A percentile compares a stretch with the other conserved stretches of the same genome.
These are phyloP conservation scores for Phytopythium cucurbitacearum DNA, from an alignment of 352 stramenopile species.

Conservation along the genomic window DNA sequence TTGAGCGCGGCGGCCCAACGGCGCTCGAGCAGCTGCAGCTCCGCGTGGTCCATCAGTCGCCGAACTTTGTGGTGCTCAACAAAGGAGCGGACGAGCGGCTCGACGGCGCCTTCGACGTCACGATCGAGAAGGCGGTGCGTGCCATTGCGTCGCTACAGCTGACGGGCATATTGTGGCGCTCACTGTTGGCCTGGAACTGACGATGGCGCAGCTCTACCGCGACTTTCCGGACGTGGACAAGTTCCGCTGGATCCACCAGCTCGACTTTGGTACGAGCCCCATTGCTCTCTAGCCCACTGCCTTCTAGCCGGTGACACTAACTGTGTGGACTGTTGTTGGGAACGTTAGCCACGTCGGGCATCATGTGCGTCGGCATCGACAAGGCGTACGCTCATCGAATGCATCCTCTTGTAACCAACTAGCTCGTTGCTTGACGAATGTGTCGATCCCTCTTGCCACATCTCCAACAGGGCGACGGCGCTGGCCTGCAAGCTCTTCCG, in stretches of 20 bases:
- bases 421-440: neutral
- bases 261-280: conserved; percentile 70
- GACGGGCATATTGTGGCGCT: neutral
- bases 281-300: neutral
- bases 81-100: conserved; percentile 81
- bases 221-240: conserved; percentile 75
- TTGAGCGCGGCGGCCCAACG: conserved; percentile 48
- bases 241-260: conserved; percentile 88
- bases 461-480: conserved; percentile 44
- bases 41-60: conserved; percentile 36
- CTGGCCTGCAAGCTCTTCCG: conserved; percentile 68
- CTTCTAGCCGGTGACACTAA: neutral
- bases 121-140: conserved; percentile 83
- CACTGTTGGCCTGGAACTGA: neutral
- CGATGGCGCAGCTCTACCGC: conserved; percentile 37
- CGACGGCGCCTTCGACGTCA: conserved; percentile 85
- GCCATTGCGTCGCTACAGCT: neutral
- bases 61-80: conserved; percentile 74
- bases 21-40: conserved; percentile 51
- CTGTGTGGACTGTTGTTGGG: neutral
- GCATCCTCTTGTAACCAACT: conserved; percentile 3
- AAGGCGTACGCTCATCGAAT: conserved; percentile 36
- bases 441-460: neutral
- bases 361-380: conserved; percentile 75
- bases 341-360: conserved; percentile 68